Percentiles rank a stretch among this genome's conserved stretches.
Evolutionary conservation across 768 basidiomycete species (phyloP).

Genomic region (Russula sp.): DNA sequence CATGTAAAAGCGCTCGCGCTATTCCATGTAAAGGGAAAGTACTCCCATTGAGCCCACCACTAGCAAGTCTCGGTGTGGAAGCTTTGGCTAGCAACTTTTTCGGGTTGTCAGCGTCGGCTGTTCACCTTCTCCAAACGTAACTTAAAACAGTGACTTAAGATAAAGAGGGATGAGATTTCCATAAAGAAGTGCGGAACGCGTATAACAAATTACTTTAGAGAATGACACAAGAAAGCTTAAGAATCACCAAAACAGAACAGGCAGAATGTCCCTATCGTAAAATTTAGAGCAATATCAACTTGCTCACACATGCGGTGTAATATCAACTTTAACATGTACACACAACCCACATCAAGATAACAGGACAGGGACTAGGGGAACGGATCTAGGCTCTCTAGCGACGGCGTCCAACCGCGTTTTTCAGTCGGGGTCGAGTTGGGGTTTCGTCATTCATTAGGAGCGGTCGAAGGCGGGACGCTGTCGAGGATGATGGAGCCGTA

Average conservation of each 20-base stretch:
- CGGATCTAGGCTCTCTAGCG: constrained; percentile 31
- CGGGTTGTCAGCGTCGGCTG: not conserved
- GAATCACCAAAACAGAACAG: not conserved
- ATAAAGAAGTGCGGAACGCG: constrained; percentile 3
- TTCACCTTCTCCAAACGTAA: not conserved
- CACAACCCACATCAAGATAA: not conserved
- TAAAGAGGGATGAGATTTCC: not conserved
- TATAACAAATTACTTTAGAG: constrained; percentile 2
- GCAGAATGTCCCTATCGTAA: not conserved
- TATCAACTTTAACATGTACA: not conserved
- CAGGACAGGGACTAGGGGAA: not conserved
- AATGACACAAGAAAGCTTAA: constrained; percentile 1
- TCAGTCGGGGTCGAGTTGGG: constrained; percentile 53
- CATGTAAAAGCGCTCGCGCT: not conserved
- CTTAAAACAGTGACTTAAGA: too few relatives aligned
- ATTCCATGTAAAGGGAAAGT: not conserved
- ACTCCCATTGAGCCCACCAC: not conserved
- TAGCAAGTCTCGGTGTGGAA: too few relatives aligned
- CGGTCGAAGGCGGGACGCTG: constrained; percentile 31
- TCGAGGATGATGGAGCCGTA: constrained; percentile 18
- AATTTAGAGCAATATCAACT: constrained; percentile 7
- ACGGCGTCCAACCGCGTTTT: constrained; percentile 37
- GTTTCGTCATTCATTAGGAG: constrained; percentile 44
- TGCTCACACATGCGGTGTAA: constrained; percentile 5
- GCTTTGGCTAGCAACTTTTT: too few relatives aligned